Evolutionary conservation across 371 early-diverging fungal genomes (phyloP), one percentile per base, ranked within the genome.

Genomic region (Rhizopus arrhizus): DNA sequence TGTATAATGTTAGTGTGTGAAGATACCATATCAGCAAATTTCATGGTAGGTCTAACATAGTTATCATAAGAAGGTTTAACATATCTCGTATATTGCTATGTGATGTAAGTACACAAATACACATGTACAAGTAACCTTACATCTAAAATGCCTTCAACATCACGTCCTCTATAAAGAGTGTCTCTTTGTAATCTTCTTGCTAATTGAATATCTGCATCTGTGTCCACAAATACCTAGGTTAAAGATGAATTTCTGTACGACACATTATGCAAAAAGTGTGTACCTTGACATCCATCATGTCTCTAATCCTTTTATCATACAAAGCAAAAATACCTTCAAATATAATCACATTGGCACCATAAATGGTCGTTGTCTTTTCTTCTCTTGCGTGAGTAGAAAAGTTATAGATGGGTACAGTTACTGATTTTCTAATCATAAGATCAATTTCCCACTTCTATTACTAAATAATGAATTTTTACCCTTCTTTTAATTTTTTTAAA

Each of bases 241-340:
- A 54, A 8, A 11, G 16, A n/a, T 35, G 11, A 48, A 29, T 29
- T 58, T 40, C 7, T 34, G 3, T 35, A 41, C 38, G n/a, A 62
- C 52, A 56, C 51, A 59, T 58, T 47, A 58, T 54, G 8, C 41
- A 22, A 43, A 41, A 31, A 43, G 10, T 10, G 4, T 53, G 52
- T 78, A 89, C 86, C 89, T 90, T 95, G 61, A 97, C 70, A 73
- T 96, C 94, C 95, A 96, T 90, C 72, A 94, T 73, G 31, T 88
- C 84, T 40, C 90, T 76, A 34, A 95, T 87, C 42, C 74, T 74
- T 34, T 87, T 83, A 66, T 95, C 94, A 66, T 93, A 91, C 35
- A 95, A 77, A 4, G 92, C 94, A 77, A 94, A 90, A 55, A 95
- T 95, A 46, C 97, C 97, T 66, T 96, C 95, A 74, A 95, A 94